Evolutionary conservation across 2,329 filamentous ascomycete genomes (phyloP), one percentile per base, ranked within the genome.

Genomic region (Sporothrix pallida): DNA sequence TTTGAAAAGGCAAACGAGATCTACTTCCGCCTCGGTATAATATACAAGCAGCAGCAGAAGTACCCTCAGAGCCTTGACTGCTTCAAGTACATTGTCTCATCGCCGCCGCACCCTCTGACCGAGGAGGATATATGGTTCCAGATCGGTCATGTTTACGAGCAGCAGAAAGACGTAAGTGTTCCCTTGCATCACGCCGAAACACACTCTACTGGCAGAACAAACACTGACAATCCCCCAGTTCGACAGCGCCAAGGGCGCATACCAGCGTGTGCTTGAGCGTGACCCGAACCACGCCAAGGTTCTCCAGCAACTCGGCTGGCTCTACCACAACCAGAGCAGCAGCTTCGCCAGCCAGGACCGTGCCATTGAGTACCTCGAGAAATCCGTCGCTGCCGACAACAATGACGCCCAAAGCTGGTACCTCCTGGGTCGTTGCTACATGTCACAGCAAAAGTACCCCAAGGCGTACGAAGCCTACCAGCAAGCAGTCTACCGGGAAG

Each of bases 111-210:
- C 3, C 96, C 96, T 2, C 83, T 99, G 78, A 98, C 95, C 0
- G 95, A 98, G 81, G 95, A 98, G 82, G 96, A 99, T 79, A 99
- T 99, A 75, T 98, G 95, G 95, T 99, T 99, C 85, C 96, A 99
- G 83, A 98, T 99, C 80, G 96, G 96, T 37, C 96, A 99, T 82
- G 96, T 99, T 69, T 95, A 99, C 79, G 96, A 99, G 81, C 96
- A 98, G 80, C 95, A 98, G 83, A 98, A 98, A 87, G 96, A 99
- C 80, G 95, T 97, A 87, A 84, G 94, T 87, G 44, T 8, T 1
- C 12, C 13, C n/a, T 0, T 54, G 71, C 26, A 69, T 75, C 65
- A 76, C 83, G n/a, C 31, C 1, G 31, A 37, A 37, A 37, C 3
- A 7, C 31, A 37, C 31, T 3, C 31, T 2, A 37, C 31, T 37